These are phyloP conservation scores for Tetrastigma voinierianum DNA, from an alignment of 164 flowering plant genomes.

Conservation along the genomic window DNA sequence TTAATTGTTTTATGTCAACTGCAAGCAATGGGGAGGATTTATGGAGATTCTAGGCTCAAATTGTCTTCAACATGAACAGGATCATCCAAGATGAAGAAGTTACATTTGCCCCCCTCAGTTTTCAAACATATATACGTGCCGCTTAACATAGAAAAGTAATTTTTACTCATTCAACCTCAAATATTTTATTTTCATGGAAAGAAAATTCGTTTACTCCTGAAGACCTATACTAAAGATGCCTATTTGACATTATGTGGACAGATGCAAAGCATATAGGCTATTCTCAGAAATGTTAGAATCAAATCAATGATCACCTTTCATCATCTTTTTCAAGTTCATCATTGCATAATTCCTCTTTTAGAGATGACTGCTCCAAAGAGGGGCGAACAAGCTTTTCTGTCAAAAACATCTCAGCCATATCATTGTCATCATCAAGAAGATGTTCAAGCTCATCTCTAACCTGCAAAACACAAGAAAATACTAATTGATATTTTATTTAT, in stretches of 20 bases:
- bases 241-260: background rate
- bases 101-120: no score
- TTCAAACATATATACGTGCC: no score
- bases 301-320: constrained; percentile 20
- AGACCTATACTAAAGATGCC: background rate
- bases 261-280: background rate
- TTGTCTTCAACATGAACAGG: no score
- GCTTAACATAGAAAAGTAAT: no score
- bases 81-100: no score
- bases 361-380: constrained; percentile 13
- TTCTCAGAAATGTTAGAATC: background rate
- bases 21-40: no score
- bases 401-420: constrained; percentile 63
- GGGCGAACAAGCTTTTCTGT: constrained; percentile 44
- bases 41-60: no score
- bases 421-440: constrained; percentile 52
- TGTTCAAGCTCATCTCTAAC: constrained; percentile 59
- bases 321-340: constrained; percentile 19
- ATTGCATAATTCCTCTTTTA: constrained; percentile 21
- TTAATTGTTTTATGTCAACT: no score
- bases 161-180: no score
- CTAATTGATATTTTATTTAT: no score
- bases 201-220: no score
- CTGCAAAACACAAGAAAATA: constrained; percentile 18
- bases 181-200: no score